Conservation (phyloP, 148 eudicot genomes). For the Silene uniflora region DNA sequence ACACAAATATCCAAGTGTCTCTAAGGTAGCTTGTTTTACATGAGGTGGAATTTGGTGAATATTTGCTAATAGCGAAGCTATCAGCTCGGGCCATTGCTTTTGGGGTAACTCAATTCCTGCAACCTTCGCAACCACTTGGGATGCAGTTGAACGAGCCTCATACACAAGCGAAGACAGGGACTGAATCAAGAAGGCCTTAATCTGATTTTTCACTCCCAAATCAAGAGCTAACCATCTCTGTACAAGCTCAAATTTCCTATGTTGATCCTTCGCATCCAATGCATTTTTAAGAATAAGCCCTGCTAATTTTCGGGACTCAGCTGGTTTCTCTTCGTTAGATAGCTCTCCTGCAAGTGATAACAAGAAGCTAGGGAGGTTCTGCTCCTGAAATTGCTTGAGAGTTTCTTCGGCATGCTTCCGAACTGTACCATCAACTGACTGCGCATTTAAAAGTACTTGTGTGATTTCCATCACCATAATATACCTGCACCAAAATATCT, state of each 20-base stretch:
- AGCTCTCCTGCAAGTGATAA: conserved; percentile 89
- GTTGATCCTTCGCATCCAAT: conserved; percentile 93
- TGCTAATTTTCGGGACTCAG: conserved; percentile 77
- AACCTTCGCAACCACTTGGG: conserved; percentile 92
- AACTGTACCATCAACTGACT: conserved; percentile 75
- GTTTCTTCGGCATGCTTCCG: conserved; percentile 87
- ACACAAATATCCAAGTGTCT: conserved; percentile 87
- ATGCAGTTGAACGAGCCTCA: conserved; percentile 92
- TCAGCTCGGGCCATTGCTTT: conserved; percentile 91
- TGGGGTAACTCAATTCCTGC: conserved; percentile 95
- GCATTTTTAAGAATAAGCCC: conserved; percentile 92
- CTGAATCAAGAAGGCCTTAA: conserved; percentile 75
- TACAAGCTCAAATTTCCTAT: conserved; percentile 80
- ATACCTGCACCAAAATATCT: conserved; percentile 25
- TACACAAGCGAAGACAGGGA: conserved; percentile 65
- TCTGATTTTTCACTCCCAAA: conserved; percentile 65
- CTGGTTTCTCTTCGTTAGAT: conserved; percentile 81
- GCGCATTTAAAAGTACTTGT: conserved; percentile 84
- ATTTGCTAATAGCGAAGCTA: conserved; percentile 61
- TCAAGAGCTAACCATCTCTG: conserved; percentile 82
- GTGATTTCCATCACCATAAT: conserved; percentile 84
- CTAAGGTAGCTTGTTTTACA: conserved; percentile 90
- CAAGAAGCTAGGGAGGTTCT: conserved; percentile 72
- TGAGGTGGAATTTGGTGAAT: conserved; percentile 83
- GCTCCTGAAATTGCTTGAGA: conserved; percentile 80